phyloP scores from a whole-genome alignment of 1,139 yeast species.

The Scheffersomyces insectosa region DNA sequence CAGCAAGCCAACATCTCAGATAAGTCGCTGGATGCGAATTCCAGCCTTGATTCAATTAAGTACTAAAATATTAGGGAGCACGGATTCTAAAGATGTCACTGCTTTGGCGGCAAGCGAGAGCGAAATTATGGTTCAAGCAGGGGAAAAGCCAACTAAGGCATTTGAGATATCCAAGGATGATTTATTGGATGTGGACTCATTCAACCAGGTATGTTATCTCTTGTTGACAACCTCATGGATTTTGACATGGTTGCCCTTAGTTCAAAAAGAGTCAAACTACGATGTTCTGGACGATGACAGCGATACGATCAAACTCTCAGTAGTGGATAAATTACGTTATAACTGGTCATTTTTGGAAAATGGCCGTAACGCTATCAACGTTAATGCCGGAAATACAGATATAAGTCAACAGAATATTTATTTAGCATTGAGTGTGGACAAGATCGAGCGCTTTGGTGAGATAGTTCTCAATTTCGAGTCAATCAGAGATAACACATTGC shows the following conservation, averaged over 20 bases:
- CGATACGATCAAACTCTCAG: constrained; percentile 19
- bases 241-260: constrained; percentile 55
- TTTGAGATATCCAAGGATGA: constrained; percentile 43
- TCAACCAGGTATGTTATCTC: constrained; percentile 51
- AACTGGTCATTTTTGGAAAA: constrained; percentile 60
- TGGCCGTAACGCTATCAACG: constrained; percentile 31
- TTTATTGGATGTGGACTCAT: constrained; percentile 42
- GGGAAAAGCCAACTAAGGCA: constrained; percentile 16
- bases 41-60: constrained; percentile 38
- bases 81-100: constrained; percentile 10
- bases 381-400: constrained; percentile 21
- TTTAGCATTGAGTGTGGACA: constrained; percentile 38
- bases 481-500: constrained; percentile 50
- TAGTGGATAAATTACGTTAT: constrained; percentile 48
- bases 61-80: constrained; percentile 21
- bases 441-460: constrained; percentile 48
- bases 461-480: constrained; percentile 45
- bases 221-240: constrained; percentile 50
- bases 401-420: constrained; percentile 26
- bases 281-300: constrained; percentile 25
- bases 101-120: constrained; percentile 34
- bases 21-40: constrained; percentile 46
- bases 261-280: constrained; percentile 45
- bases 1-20: constrained; percentile 28
- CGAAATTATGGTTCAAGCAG: constrained; percentile 30